Evolutionary conservation across 2,329 filamentous ascomycete species (phyloP), one percentile per base, ranked within the genome.

Genomic region (Botrytis fabae): DNA sequence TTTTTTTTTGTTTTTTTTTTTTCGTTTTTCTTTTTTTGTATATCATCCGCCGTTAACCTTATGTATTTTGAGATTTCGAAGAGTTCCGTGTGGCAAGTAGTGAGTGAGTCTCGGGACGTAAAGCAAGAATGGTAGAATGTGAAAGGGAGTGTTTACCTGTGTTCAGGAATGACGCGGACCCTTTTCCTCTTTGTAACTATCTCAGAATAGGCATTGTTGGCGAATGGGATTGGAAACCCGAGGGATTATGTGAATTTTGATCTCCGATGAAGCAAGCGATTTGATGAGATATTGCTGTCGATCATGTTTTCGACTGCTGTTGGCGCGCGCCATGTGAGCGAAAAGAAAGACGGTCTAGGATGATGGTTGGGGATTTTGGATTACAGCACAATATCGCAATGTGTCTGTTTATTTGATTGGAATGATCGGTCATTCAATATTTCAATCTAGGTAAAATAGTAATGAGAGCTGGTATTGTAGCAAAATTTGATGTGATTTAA

Each of bases 11-110:
- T 32, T 32, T 32, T 32, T 4, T n/a, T 25, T 12, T 4, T 4
- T 22, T 51, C 48, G 25, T 32, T 32, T 32, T 32, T 32, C n/a
- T 4, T n/a, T n/a, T 12, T n/a, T 10, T 20, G 22, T 9, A 51
- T 51, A 14, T 9, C 9, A n/a, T n/a, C 9, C 0, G 0, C 1
- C 25, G 5, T 51, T n/a, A n/a, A n/a, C n/a, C n/a, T n/a, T n/a
- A 51, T n/a, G 22, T 10, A 28, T 51, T 42, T 51, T n/a, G 48
- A n/a, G 48, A 51, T n/a, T 9, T 14, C 25, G 10, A 14, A n/a
- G 10, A n/a, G 48, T 51, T 10, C 1, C 8, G 4, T 51, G 22
- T n/a, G 25, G 22, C 25, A 1, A n/a, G 0, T 51, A n/a, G 48
- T 38, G 35, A 38, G 35, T 51, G 25, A n/a, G 10, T 51, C 22